These are phyloP conservation scores for Leccinum uliginosum DNA, from an alignment of 768 basidiomycete genomes.

Conservation along the genomic window DNA sequence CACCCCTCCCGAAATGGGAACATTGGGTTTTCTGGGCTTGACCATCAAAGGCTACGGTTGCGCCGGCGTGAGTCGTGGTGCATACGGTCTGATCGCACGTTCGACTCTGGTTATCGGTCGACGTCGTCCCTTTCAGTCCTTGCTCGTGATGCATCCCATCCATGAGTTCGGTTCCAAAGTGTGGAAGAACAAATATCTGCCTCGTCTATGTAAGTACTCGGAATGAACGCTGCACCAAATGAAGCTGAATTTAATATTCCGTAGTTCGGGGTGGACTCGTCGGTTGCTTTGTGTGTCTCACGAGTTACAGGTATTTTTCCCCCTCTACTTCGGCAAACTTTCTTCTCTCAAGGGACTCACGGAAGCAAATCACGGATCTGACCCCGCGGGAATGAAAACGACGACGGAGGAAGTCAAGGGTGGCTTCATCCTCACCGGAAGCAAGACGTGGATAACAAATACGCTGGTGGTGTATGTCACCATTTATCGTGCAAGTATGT, in stretches of 20 bases:
- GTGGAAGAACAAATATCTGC: constrained; percentile 90
- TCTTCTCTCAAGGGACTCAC: constrained; percentile 68
- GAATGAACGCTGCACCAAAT: neutral
- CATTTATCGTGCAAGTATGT: neutral
- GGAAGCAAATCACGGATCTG: constrained; percentile 95
- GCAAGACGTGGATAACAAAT: constrained; percentile 98
- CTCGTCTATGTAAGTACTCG: constrained; percentile 62
- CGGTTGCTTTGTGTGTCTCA: constrained; percentile 80
- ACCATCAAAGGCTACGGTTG: constrained; percentile 94
- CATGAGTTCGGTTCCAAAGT: constrained; percentile 83
- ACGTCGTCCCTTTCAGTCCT: constrained; percentile 94
- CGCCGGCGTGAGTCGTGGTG: constrained; percentile 88
- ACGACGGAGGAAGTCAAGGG: constrained; percentile 80
- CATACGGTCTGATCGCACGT: constrained; percentile 90
- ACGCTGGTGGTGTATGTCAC: constrained; percentile 77
- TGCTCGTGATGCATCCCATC: constrained; percentile 94
- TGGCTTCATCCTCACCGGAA: constrained; percentile 81
- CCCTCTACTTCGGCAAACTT: neutral
- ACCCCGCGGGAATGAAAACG: constrained; percentile 97
- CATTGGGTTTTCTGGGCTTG: constrained; percentile 83
- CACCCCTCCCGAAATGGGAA: constrained; percentile 88
- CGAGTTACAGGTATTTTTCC: neutral
- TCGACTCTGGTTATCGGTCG: constrained; percentile 95
- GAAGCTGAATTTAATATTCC: constrained; percentile 6
- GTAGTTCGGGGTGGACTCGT: constrained; percentile 79